A percentile compares a stretch with the other conserved stretches of the same genome.
These are phyloP conservation scores for Candida loeiensis DNA, from an alignment of 805 yeast species.

Conservation along the genomic window DNA sequence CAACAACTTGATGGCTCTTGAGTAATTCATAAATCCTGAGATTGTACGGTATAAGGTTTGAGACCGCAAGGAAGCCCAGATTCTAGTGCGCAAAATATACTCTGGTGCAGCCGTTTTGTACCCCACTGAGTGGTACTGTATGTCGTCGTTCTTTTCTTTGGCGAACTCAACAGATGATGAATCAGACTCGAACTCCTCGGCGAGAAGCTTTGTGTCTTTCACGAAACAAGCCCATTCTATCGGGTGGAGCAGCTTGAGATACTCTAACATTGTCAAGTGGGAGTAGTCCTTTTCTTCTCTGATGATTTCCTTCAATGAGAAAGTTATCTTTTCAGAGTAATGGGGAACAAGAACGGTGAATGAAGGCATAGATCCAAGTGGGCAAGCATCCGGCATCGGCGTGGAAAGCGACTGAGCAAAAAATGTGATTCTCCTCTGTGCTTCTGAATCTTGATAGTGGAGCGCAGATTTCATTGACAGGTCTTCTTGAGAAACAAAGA, in stretches of 20 bases:
- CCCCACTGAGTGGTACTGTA: slow-evolving; percentile 46
- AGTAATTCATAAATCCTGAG: slow-evolving; percentile 46
- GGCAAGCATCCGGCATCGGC: slow-evolving; percentile 71
- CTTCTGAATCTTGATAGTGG: slow-evolving; percentile 66
- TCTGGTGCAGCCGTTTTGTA: slow-evolving; percentile 48
- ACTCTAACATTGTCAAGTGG: slow-evolving; percentile 52
- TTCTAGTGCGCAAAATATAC: slow-evolving; percentile 44
- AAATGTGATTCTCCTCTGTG: slow-evolving; percentile 77
- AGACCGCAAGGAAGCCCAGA: slow-evolving; percentile 47
- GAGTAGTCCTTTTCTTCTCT: slow-evolving; percentile 65
- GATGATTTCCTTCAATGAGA: slow-evolving; percentile 75
- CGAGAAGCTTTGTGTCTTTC: slow-evolving; percentile 51
- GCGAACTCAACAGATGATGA: slow-evolving; percentile 15
- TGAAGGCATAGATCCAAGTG: slow-evolving; percentile 69
- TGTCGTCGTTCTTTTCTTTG: slow-evolving; percentile 34
- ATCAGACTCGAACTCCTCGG: slow-evolving; percentile 40
- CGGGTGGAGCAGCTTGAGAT: slow-evolving; percentile 53
- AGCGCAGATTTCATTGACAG: slow-evolving; percentile 56
- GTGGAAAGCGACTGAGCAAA: slow-evolving; percentile 89
- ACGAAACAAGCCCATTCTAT: slow-evolving; percentile 57
- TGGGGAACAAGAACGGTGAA: slow-evolving; percentile 86
- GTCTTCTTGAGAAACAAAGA: slow-evolving; percentile 82
- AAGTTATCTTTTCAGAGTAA: slow-evolving; percentile 75
- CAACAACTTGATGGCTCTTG: slow-evolving; percentile 44
- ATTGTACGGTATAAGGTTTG: slow-evolving; percentile 47